phyloP scores from a whole-genome alignment of 2,329 filamentous ascomycete species.

The Verticillium longisporum region DNA sequence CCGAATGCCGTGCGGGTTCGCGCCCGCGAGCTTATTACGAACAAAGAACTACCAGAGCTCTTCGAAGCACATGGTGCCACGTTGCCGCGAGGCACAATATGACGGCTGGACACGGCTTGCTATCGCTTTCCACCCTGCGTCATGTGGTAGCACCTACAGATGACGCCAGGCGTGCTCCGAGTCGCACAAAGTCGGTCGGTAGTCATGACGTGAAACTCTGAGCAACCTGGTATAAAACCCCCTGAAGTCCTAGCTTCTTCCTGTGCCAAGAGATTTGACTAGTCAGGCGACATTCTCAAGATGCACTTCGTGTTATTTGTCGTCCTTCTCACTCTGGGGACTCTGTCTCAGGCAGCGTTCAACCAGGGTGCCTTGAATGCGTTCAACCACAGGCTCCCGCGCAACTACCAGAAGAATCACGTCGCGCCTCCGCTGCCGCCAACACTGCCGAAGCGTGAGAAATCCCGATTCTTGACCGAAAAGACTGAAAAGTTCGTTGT shows the following conservation, averaged over 20 bases:
- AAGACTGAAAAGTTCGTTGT: slow-evolving; percentile 44
- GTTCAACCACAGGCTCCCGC: slow-evolving; percentile 2
- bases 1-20: not conserved
- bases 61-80: not conserved
- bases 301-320: slow-evolving; percentile 4
- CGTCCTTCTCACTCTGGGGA: not conserved
- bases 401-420: not conserved
- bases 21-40: not conserved
- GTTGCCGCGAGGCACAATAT: not conserved
- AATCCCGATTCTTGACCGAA: slow-evolving; percentile 1
- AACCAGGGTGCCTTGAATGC: slow-evolving; percentile 3
- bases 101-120: not conserved
- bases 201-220: not conserved
- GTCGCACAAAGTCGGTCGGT: not conserved
- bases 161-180: not conserved
- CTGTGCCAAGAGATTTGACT: not conserved
- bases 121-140: not conserved
- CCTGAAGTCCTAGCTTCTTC: not conserved
- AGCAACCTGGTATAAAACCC: not conserved
- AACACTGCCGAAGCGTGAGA: not conserved
- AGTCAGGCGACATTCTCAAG: not conserved
- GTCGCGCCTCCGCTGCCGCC: not conserved
- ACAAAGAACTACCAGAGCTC: not conserved
- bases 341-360: slow-evolving; percentile 3
- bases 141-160: not conserved